Conservation (phyloP, 2,329 filamentous ascomycete genomes). For the Colletotrichum karsti region DNA sequence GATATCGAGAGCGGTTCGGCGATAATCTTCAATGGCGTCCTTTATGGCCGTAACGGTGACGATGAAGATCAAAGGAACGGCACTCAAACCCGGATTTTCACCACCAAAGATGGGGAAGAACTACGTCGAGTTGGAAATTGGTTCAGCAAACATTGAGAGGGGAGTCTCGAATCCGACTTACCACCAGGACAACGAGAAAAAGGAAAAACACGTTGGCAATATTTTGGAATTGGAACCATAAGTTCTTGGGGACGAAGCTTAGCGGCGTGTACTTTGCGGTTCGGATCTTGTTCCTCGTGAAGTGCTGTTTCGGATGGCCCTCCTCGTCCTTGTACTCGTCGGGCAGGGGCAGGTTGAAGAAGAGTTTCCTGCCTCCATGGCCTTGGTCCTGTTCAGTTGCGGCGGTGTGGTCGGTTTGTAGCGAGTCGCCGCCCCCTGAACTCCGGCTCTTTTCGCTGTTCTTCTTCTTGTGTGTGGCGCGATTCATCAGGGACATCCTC, state of each 20-base stretch:
- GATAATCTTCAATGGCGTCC: constrained; percentile 94
- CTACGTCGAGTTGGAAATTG: constrained; percentile 55
- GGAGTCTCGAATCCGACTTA: constrained; percentile 58
- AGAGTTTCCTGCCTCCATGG: constrained; percentile 68
- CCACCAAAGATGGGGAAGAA: constrained; percentile 97
- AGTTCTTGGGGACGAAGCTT: constrained; percentile 94
- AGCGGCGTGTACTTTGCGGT: constrained; percentile 97
- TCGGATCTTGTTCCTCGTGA: constrained; percentile 93
- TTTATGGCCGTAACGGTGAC: constrained; percentile 89
- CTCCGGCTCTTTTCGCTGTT: constrained; percentile 76
- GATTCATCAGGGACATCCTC: constrained; percentile 82
- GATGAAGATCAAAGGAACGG: constrained; percentile 93
- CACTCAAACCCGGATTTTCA: constrained; percentile 86
- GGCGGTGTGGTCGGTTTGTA: constrained; percentile 30
- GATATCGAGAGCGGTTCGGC: constrained; percentile 88
- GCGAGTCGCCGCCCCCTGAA: constrained; percentile 41
- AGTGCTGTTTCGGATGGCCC: constrained; percentile 75
- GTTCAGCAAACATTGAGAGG: not conserved
- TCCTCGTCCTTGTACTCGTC: constrained; percentile 80
- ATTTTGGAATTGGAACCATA: constrained; percentile 98
- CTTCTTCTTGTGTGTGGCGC: constrained; percentile 71
- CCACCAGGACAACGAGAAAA: constrained; percentile 92
- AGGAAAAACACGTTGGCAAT: constrained; percentile 99
- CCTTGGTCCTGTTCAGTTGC: constrained; percentile 48
- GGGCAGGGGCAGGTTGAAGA: constrained; percentile 87